Evolutionary conservation across 495 filamentous ascomycete species (phyloP).

Genomic region (Hypoxylon perforatum): DNA sequence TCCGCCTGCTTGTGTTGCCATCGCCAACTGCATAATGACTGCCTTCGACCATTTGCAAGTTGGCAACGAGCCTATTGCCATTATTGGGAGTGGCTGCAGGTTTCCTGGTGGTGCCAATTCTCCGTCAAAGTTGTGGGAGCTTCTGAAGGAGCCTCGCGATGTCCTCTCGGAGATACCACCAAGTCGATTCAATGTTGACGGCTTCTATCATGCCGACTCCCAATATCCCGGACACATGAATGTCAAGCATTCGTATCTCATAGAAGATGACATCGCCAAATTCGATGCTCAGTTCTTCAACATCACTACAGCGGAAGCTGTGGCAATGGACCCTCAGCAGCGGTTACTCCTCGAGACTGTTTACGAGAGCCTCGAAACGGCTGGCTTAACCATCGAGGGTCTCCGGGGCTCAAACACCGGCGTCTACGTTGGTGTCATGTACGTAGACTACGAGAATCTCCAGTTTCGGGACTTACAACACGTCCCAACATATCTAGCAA

Average conservation of each 20-base stretch:
- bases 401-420: slow-evolving; percentile 49
- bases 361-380: slow-evolving; percentile 57
- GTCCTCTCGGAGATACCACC: slow-evolving; percentile 64
- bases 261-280: slow-evolving; percentile 47
- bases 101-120: slow-evolving; percentile 64
- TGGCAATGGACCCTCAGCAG: slow-evolving; percentile 47
- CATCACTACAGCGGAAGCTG: slow-evolving; percentile 46
- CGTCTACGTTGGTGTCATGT: slow-evolving; percentile 53
- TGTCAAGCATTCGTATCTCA: slow-evolving; percentile 51
- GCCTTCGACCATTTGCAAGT: no score
- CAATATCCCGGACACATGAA: slow-evolving; percentile 36
- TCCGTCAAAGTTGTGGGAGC: slow-evolving; percentile 66
- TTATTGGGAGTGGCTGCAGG: slow-evolving; percentile 67
- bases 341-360: slow-evolving; percentile 55
- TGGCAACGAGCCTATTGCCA: slow-evolving; percentile 58
- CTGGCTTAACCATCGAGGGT: slow-evolving; percentile 43
- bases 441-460: slow-evolving; percentile 49
- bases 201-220: slow-evolving; percentile 69
- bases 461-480: slow-evolving; percentile 40
- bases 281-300: slow-evolving; percentile 60
- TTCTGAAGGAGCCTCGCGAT: slow-evolving; percentile 57
- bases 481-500: neutral
- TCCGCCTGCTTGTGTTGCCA: no score
- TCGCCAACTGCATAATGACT: no score
- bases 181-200: slow-evolving; percentile 70